Evolutionary conservation across 805 yeast genomes (phyloP), one percentile per base, ranked within the genome.

Genomic region (Hanseniaspora guilliermondii): DNA sequence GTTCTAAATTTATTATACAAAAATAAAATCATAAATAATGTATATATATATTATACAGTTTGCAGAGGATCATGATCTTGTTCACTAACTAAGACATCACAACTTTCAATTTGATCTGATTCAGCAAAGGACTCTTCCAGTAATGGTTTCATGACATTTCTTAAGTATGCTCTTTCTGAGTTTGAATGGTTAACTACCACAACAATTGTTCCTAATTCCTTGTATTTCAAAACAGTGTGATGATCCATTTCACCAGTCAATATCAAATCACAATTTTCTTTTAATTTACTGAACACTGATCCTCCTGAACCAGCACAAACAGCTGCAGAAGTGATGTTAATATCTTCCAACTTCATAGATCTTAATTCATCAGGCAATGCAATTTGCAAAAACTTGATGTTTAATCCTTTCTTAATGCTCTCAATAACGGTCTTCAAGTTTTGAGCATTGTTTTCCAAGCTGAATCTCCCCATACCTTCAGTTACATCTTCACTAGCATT

Each of bases 301-400:
- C 85, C 83, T 0, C 98, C 97, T 1, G 96, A 85, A 0, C 99
- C 99, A 3, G 98, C 97, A 68, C 99, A 93, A 16, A 93, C 66
- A 0, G 97, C 97, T 22, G 88, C 71, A 0, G 77, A 74, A 24
- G 65, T 67, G 53, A 87, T 73, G 3, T 59, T 58, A 8, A 61
- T 65, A 2, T 61, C 60, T 8, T 39, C n/a, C 27, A 39, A 16
- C 6, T 60, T 62, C 14, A 67, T 39, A 16, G 33, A 19, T 30
- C 55, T 39, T 2, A 58, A 65, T 5, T 47, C 45, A 30, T 56
- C 33, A 2, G 58, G 59, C 0, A 71, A 62, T 2, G 87, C 86
- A 2, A 87, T 77, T 64, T 86, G 95, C 7, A 89, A 70, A 58
- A 79, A 68, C 0, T 66, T 53, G 53, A 91, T 67, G 0, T 70